A percentile compares a stretch with the other conserved stretches of the same genome.
Evolutionary conservation across 352 stramenopile species (phyloP).

Genomic region (Globisporangium parvum): DNA sequence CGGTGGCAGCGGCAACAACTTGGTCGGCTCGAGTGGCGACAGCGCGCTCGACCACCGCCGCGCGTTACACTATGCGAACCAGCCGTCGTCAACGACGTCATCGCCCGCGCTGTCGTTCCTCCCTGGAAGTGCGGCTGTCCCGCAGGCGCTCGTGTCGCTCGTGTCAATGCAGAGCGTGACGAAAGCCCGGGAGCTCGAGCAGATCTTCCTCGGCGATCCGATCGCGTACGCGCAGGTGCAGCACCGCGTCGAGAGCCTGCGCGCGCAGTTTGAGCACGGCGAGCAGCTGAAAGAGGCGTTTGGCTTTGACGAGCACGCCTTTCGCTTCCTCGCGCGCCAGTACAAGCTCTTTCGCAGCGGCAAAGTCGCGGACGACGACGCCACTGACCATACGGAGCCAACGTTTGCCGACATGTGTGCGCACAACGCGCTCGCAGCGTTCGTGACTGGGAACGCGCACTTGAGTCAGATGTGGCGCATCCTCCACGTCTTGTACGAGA

Average conservation of each 20-base stretch:
- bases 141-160: constrained; percentile 58
- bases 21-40: constrained; percentile 1
- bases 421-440: constrained; percentile 75
- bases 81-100: constrained; percentile 19
- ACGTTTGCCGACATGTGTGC: constrained; percentile 74
- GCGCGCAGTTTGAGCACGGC: constrained; percentile 58
- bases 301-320: constrained; percentile 82
- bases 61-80: constrained; percentile 15
- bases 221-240: constrained; percentile 46
- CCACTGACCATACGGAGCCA: constrained; percentile 12
- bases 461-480: constrained; percentile 86
- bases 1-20: constrained; percentile 9
- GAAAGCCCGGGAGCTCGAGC: constrained; percentile 53
- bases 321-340: constrained; percentile 74
- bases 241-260: constrained; percentile 51
- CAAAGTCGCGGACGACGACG: constrained; percentile 3
- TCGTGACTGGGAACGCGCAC: constrained; percentile 66
- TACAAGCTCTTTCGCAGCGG: constrained; percentile 45
- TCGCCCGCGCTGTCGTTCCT: constrained; percentile 37
- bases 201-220: constrained; percentile 64
- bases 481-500: constrained; percentile 65
- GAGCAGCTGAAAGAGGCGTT: constrained; percentile 75
- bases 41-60: constrained; percentile 7
- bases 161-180: constrained; percentile 75
- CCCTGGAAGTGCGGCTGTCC: constrained; percentile 10